Conservation (phyloP, 2,329 filamentous ascomycete species). For the Juglanconis sp. region DNA sequence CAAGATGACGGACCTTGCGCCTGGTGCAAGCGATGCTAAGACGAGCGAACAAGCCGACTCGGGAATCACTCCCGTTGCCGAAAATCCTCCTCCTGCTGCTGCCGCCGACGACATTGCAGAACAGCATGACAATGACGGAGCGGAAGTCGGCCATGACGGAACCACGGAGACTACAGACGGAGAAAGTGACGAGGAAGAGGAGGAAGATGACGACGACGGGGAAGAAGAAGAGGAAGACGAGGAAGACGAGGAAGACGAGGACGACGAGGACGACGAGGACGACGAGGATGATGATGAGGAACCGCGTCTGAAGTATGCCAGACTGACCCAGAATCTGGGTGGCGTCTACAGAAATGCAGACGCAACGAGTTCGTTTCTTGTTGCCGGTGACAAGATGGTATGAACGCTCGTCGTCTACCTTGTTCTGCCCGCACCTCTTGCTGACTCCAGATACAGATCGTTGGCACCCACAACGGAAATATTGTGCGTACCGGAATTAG, state of each 20-base stretch:
- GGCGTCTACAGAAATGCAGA: conserved; percentile 91
- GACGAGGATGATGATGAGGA: conserved; percentile 87
- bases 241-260: conserved; percentile 71
- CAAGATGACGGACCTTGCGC: conserved; percentile 19
- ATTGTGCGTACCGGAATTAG: conserved; percentile 60
- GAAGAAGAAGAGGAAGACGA: conserved; percentile 58
- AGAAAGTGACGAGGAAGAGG: conserved; percentile 28
- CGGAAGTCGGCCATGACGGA: background rate
- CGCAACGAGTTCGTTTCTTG: conserved; percentile 85
- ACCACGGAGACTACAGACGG: background rate
- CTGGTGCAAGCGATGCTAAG: conserved; percentile 15
- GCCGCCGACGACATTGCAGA: background rate
- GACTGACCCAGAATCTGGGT: conserved; percentile 75
- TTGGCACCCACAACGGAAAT: conserved; percentile 95
- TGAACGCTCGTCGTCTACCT: conserved; percentile 20
- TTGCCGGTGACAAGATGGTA: conserved; percentile 96
- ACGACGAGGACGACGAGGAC: conserved; percentile 61
- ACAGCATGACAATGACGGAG: background rate
- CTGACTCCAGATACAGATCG: conserved; percentile 57
- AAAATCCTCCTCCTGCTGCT: background rate
- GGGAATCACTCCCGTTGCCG: background rate
- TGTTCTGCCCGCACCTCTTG: conserved; percentile 19
- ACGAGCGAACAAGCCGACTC: conserved; percentile 5
- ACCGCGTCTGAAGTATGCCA: conserved; percentile 88
- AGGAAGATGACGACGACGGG: conserved; percentile 43